Conservation (phyloP, 345 rosid species). For the Salix caprea region DNA sequence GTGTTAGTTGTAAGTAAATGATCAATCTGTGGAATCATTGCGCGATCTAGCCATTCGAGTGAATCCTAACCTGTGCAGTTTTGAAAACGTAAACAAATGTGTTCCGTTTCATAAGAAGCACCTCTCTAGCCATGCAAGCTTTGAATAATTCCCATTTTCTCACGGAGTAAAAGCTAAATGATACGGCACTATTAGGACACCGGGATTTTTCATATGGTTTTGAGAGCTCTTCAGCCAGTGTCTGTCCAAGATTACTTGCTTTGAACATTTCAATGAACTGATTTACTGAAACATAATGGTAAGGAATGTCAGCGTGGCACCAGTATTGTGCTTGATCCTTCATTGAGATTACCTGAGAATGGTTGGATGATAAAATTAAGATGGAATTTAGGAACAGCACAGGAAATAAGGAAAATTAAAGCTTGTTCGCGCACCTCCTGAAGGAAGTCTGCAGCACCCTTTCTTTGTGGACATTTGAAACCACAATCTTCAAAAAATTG, state of each 20-base stretch:
- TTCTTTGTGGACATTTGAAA: constrained; percentile 6
- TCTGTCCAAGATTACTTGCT: constrained; percentile 23
- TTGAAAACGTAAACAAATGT: constrained; percentile 40
- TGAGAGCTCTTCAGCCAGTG: constrained; percentile 28
- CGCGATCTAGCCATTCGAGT: too few species aligned
- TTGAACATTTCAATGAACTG: constrained; percentile 29
- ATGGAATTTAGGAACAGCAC: too few species aligned
- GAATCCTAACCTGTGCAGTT: constrained; percentile 21
- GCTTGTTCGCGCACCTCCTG: background rate
- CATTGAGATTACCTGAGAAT: background rate
- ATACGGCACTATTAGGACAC: constrained; percentile 21
- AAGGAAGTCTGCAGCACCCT: background rate
- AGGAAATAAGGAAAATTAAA: background rate
- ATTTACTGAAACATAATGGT: constrained; percentile 34
- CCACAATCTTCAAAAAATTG: constrained; percentile 8
- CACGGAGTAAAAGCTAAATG: constrained; percentile 31
- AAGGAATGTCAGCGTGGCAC: constrained; percentile 19
- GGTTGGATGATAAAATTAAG: too few species aligned
- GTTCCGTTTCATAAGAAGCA: constrained; percentile 46
- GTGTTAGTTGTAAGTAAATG: too few species aligned
- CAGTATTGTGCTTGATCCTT: constrained; percentile 7
- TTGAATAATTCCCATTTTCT: constrained; percentile 38
- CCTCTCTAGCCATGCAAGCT: constrained; percentile 45
- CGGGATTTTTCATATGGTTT: constrained; percentile 24
- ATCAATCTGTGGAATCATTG: too few species aligned